A percentile compares a stretch with the other conserved stretches of the same genome.
Evolutionary conservation across 768 basidiomycete genomes (phyloP).

Genomic region (Suillus bovinus): DNA sequence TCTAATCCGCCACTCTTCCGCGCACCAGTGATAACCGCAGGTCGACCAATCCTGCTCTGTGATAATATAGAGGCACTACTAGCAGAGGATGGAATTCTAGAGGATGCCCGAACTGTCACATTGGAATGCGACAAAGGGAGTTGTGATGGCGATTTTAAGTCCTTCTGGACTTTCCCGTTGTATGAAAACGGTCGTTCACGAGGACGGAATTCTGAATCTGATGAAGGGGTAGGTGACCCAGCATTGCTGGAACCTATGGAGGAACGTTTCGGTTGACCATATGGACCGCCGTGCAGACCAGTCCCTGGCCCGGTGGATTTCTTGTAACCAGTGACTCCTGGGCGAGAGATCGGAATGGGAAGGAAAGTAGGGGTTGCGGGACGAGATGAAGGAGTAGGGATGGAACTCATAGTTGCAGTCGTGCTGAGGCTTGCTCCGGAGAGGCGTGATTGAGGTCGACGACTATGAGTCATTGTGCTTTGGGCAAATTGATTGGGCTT

Average conservation of each 20-base stretch:
- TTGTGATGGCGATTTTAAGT: constrained; percentile 42
- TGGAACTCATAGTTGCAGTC: constrained; percentile 57
- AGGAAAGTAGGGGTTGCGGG: constrained; percentile 78
- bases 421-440: constrained; percentile 61
- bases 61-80: constrained; percentile 31
- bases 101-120: constrained; percentile 47
- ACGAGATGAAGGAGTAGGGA: constrained; percentile 67
- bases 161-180: constrained; percentile 21
- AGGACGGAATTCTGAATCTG: constrained; percentile 25
- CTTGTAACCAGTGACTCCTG: constrained; percentile 52
- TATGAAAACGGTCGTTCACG: constrained; percentile 31
- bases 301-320: constrained; percentile 55
- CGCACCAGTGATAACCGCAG: constrained; percentile 39
- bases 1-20: constrained; percentile 43
- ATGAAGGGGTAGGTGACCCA: constrained; percentile 29
- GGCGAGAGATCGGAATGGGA: constrained; percentile 59
- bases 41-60: constrained; percentile 50
- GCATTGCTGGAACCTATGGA: constrained; percentile 54
- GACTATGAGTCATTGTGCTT: constrained; percentile 46
- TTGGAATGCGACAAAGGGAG: constrained; percentile 44
- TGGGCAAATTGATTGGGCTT: constrained; percentile 44
- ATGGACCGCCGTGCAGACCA: constrained; percentile 39
- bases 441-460: constrained; percentile 72
- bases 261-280: constrained; percentile 54
- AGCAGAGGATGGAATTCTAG: constrained; percentile 41